Percentiles rank a stretch among this genome's conserved stretches.
Conservation (phyloP, 305 asterid species). For the Solanum hybrid region DNA sequence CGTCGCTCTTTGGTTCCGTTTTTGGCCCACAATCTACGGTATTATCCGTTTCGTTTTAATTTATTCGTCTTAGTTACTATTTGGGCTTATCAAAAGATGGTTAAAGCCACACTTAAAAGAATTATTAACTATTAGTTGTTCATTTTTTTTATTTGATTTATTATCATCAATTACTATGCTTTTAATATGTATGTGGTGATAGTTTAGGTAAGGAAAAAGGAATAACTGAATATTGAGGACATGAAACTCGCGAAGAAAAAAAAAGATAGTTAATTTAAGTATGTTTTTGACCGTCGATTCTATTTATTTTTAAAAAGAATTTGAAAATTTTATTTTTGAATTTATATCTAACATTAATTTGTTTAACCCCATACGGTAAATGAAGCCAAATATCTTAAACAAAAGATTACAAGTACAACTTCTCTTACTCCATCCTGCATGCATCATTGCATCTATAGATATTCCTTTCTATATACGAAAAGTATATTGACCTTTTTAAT, state of each 20-base stretch:
- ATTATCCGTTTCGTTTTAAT: background rate
- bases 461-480: background rate
- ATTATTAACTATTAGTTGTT: background rate
- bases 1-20: constrained; percentile 52
- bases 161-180: background rate
- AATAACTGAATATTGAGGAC: background rate
- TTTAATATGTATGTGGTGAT: no score
- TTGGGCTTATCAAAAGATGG: background rate
- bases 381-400: background rate
- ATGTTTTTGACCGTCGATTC: no score
- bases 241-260: background rate
- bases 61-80: background rate
- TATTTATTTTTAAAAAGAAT: no score
- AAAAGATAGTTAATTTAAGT: no score
- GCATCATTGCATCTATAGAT: background rate
- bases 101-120: background rate
- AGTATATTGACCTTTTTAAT: no score
- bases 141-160: background rate
- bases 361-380: background rate
- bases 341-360: background rate
- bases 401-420: background rate
- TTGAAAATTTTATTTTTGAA: background rate
- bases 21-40: constrained; percentile 60
- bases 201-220: no score
- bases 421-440: background rate